phyloP scores from a whole-genome alignment of 2,329 filamentous ascomycete genomes.

The Fusarium tricinctum region DNA sequence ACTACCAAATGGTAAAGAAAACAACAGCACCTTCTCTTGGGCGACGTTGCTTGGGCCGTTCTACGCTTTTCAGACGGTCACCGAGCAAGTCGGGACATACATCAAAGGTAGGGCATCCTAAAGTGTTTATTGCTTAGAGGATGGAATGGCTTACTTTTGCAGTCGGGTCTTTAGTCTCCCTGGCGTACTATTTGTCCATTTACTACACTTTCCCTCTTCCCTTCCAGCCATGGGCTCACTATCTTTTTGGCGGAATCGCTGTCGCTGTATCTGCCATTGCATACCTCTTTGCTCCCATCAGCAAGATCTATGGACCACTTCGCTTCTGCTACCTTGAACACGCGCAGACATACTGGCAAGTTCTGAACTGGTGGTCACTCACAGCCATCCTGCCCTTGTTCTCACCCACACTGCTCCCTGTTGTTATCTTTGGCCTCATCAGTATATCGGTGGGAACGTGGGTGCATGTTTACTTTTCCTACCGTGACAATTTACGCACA shows the following conservation, averaged over 20 bases:
- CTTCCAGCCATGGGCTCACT: conserved; percentile 22
- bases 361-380: conserved; percentile 34
- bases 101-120: conserved; percentile 5
- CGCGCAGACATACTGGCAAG: conserved; percentile 33
- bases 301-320: conserved; percentile 29
- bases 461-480: conserved; percentile 25
- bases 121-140: background rate
- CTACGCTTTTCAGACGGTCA: conserved; percentile 25
- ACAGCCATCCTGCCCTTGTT: conserved; percentile 30
- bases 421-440: conserved; percentile 17
- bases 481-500: conserved; percentile 20
- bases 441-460: conserved; percentile 23
- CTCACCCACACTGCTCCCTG: conserved; percentile 8
- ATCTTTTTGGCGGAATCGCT: conserved; percentile 4
- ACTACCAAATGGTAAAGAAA: conserved; percentile 1
- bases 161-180: conserved; percentile 26
- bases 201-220: conserved; percentile 31
- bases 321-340: conserved; percentile 39
- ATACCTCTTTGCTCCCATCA: conserved; percentile 26
- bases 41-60: conserved; percentile 1
- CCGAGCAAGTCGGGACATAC: conserved; percentile 23
- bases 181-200: conserved; percentile 22
- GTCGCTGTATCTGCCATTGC: background rate
- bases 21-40: background rate
- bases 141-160: background rate